Evolutionary conservation across 441 rosid species (phyloP), one percentile per base, ranked within the genome.

Genomic region (Pelargonium myrrhifolium): DNA sequence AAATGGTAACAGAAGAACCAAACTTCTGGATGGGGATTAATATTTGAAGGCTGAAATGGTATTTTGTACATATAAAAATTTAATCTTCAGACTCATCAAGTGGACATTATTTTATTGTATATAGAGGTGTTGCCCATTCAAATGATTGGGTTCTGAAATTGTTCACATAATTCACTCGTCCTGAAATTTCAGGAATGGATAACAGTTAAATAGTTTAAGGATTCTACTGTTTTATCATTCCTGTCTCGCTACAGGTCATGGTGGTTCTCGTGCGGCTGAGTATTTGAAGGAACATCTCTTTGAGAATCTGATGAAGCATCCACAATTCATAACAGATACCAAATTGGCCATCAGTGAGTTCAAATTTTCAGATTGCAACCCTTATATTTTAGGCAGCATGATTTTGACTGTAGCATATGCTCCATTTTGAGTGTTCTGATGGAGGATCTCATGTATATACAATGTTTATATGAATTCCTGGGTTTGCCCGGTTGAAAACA

Each of bases 241-340:
- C 40, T 65, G 49, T 73, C 14, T 59, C 24, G 59, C 77, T 70
- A 26, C 89, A 95, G 99, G 99, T 69, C 99, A 95, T 81, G 99
- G 98, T 71, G 98, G 99, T 72, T 89, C 97, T 72, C 97, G 88
- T 59, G 99, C 99, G 72, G 95, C 98, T 64, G 95, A 90, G 80
- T 92, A 84, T 83, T 81, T 95, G 80, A 95, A 90, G 86, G 83
- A 84, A 74, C 95, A 92, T 77, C 89, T 95, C 66, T 90, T 95
- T 84, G 87, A 84, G 77, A 95, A 92, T 81, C 87, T 92, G 67
- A 71, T 84, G 88, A 89, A 86, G 80, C 98, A 90, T 80, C 96
- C 98, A 4, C 86, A 83, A 65, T 90, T 95, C 79, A 67, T 84
- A 81, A 74, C 74, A 43, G 90, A 95, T 79, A 81, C 97, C 74